Evolutionary conservation across 495 filamentous ascomycete genomes (phyloP).

Genomic region (Daldinia vernicosa): DNA sequence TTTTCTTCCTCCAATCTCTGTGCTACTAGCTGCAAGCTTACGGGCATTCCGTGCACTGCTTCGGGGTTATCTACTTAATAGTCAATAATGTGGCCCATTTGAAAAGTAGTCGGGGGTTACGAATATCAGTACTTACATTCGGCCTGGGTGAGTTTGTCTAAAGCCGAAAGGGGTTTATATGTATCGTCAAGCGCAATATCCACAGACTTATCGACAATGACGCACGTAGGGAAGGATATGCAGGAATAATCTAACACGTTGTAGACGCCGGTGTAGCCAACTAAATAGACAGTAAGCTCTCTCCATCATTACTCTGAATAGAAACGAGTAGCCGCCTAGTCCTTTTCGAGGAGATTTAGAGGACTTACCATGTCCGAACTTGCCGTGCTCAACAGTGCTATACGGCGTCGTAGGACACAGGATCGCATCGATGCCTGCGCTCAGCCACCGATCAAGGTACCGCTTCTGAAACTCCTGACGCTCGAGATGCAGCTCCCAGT

Average conservation of each 20-base stretch:
- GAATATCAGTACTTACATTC: conserved; percentile 57
- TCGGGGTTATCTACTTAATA: conserved; percentile 63
- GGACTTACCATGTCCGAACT: conserved; percentile 73
- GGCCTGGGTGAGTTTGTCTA: conserved; percentile 76
- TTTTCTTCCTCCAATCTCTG: conserved; percentile 85
- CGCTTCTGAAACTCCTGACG: conserved; percentile 75
- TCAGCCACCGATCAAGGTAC: conserved; percentile 80
- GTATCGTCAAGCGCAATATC: conserved; percentile 66
- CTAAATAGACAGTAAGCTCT: conserved; percentile 40
- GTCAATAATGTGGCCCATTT: neutral
- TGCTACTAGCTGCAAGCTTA: conserved; percentile 82
- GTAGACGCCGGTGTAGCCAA: conserved; percentile 83
- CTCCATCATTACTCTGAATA: neutral
- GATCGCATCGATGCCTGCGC: conserved; percentile 75
- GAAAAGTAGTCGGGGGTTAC: neutral
- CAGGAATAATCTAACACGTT: conserved; percentile 55
- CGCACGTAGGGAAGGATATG: conserved; percentile 65
- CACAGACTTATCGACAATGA: conserved; percentile 69
- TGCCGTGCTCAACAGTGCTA: conserved; percentile 73
- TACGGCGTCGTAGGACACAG: conserved; percentile 75
- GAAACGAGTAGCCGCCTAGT: neutral
- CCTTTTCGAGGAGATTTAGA: neutral
- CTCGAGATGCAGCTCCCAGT: conserved; percentile 76
- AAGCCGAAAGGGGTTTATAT: conserved; percentile 68
- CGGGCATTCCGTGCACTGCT: conserved; percentile 79